A percentile compares a stretch with the other conserved stretches of the same genome.
phyloP scores from a whole-genome alignment of 1,284 basidiomycete species.

The Erythrobasidium hasegawianum region DNA sequence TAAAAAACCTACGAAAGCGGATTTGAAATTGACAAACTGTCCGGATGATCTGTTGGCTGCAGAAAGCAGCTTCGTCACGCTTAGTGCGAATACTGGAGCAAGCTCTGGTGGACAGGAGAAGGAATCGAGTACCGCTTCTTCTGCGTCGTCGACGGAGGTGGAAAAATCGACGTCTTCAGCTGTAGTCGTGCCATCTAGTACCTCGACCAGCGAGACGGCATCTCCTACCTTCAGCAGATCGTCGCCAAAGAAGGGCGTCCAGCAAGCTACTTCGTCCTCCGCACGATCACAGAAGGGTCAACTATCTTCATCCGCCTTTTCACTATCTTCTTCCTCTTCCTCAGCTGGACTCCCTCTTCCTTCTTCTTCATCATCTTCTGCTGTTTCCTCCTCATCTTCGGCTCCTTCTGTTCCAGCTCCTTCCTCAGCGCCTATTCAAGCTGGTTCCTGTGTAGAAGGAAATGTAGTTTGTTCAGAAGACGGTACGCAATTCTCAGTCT shows the following conservation, averaged over 20 bases:
- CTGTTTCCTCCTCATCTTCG: neutral
- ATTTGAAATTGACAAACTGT: conserved; percentile 5
- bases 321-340: neutral
- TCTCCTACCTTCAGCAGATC: neutral
- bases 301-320: no score
- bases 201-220: neutral
- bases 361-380: neutral
- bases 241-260: no score
- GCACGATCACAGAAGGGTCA: no score
- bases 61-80: conserved; percentile 5
- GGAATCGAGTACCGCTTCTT: neutral
- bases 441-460: neutral
- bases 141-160: neutral
- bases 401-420: no score
- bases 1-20: conserved; percentile 11
- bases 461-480: conserved; percentile 18
- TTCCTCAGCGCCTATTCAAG: neutral
- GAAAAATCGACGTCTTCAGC: neutral
- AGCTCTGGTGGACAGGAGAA: neutral
- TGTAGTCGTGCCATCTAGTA: neutral
- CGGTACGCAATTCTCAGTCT: conserved; percentile 16
- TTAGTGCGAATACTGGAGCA: conserved; percentile 17
- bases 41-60: neutral
- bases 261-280: no score
- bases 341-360: no score